A percentile compares a stretch with the other conserved stretches of the same genome.
phyloP scores from a whole-genome alignment of 192 early-diverging fungal species.

The Geranomyces variabilis region DNA sequence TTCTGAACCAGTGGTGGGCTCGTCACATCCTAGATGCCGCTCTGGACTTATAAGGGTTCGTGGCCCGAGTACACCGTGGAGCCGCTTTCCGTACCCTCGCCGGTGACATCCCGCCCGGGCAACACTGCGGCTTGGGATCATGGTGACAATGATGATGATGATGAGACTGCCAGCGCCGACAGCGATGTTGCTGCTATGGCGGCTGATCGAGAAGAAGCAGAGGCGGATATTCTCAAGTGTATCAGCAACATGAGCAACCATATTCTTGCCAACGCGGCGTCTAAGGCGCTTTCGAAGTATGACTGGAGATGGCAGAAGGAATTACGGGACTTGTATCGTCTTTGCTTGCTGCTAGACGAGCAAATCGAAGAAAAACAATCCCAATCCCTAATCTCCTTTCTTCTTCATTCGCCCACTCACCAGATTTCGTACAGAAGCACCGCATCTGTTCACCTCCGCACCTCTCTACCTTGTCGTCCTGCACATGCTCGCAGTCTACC shows the following conservation, averaged over 20 bases:
- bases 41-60: slow-evolving; percentile 47
- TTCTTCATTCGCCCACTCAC: not conserved
- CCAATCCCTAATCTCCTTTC: not conserved
- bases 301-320: not conserved
- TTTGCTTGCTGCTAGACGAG: too few relatives aligned
- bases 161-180: slow-evolving; percentile 52
- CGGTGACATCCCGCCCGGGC: too few relatives aligned
- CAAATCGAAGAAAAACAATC: too few relatives aligned
- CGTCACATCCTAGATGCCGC: slow-evolving; percentile 35
- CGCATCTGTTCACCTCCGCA: slow-evolving; percentile 59
- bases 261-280: slow-evolving; percentile 78
- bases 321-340: not conserved
- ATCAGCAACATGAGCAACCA: slow-evolving; percentile 83
- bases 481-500: slow-evolving; percentile 66
- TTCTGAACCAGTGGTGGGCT: too few relatives aligned
- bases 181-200: slow-evolving; percentile 34
- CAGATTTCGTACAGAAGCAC: slow-evolving; percentile 65
- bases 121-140: too few relatives aligned
- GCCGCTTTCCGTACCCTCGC: not conserved
- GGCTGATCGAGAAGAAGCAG: slow-evolving; percentile 29
- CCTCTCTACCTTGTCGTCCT: slow-evolving; percentile 64
- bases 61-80: slow-evolving; percentile 30
- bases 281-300: slow-evolving; percentile 68
- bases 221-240: slow-evolving; percentile 68
- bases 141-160: slow-evolving; percentile 34